Percentiles rank a stretch among this genome's conserved stretches.
Evolutionary conservation across 139 green algal genomes (phyloP).

Genomic region (Micromonas commoda): DNA sequence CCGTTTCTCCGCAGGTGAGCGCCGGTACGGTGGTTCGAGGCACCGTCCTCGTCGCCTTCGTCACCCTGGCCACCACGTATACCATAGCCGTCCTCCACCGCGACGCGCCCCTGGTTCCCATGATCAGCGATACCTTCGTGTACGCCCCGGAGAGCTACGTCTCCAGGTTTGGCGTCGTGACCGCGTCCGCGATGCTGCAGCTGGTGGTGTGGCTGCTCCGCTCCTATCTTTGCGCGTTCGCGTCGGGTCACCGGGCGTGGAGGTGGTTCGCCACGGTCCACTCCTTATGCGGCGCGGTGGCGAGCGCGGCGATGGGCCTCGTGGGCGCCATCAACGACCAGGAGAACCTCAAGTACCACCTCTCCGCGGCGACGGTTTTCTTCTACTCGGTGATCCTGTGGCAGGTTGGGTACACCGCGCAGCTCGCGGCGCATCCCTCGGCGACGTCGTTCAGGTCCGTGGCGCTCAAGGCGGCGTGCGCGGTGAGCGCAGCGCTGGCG

Average conservation of each 20-base stretch:
- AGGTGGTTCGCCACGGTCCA: neutral
- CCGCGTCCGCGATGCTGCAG: neutral
- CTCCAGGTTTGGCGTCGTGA: neutral
- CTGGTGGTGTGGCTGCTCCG: neutral
- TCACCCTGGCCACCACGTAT: no score
- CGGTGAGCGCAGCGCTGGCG: no score
- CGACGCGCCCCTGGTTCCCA: neutral
- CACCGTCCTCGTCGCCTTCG: no score
- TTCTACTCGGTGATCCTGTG: neutral
- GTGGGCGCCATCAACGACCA: neutral
- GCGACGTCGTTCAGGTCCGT: no score
- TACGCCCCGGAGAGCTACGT: neutral
- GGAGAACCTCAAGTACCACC: neutral
- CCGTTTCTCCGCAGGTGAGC: no score
- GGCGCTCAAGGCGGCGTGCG: no score
- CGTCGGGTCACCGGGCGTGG: neutral
- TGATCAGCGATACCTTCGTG: neutral
- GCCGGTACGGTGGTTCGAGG: no score
- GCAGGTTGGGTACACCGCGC: neutral
- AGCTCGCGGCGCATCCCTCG: constrained; percentile 1
- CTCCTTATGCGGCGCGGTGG: neutral
- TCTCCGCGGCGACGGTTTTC: neutral
- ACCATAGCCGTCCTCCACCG: neutral
- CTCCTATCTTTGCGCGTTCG: neutral
- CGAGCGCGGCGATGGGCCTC: neutral